Evolutionary conservation across 495 filamentous ascomycete genomes (phyloP), one percentile per base, ranked within the genome.

Genomic region (Hyaloscypha variabilis): DNA sequence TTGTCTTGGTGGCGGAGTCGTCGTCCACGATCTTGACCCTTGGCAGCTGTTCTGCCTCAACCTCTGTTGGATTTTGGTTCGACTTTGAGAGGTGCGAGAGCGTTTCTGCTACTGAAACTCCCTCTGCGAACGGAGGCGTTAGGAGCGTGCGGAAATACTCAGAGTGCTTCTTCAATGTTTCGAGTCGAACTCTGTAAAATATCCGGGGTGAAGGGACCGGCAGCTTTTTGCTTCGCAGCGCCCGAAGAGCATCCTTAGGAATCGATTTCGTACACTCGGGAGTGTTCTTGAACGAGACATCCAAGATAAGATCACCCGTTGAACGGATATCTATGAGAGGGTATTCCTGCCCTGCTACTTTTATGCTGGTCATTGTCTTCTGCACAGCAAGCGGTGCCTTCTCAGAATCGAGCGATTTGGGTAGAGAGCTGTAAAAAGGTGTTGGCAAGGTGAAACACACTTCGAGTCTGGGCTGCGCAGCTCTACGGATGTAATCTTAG

Each of bases 91-190:
- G 74, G 29, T 64, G 63, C 24, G 75, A 74, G 29, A 85, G 73
- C n/a, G 75, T 74, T 30, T 74, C 76, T 4, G 73, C 71, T 17
- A 88, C 74, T 19, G 75, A 64, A 23, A 72, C 74, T 1, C 81
- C 85, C 68, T 88, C 86, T 17, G 75, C 71, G 68, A 87, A 88
- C 10, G 72, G 73, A 46, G 73, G 72, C 58, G 81, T 77, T 1
- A 90, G 77, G 8, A 90, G 78, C 42, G 76, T 80, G 56, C 75
- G 75, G 67, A 90, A 90, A 70, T 89, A 90, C 57, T 78, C 79
- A 0, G 88, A 90, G 52, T 79, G 71, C 46, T 77, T 69, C 67
- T 76, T 83, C 26, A 81, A 67, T 0, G 69, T 67, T 11, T 70
- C 66, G 0, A 75, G 67, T 29, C 72, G 70, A 46, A 82, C 79